Base-by-base conservation (phyloP, 2,329 filamentous ascomycete genomes). In the Calcarisporium arbuscula region DNA sequence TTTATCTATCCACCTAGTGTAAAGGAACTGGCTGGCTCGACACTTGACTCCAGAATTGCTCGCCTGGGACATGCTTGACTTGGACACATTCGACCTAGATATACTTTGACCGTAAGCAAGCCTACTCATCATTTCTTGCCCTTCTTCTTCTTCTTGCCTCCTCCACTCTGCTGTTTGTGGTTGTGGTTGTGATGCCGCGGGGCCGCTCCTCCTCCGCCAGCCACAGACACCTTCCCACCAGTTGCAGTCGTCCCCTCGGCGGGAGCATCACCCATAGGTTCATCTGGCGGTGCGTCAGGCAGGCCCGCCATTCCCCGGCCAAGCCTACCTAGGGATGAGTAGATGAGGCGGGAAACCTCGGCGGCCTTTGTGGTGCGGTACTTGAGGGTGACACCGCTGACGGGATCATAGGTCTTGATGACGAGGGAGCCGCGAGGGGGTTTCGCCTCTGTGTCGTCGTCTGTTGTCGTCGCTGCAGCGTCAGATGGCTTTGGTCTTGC, bases 291-390 rank as follows among this genome's bases (percentile, higher is more conserved):
- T 18, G 54, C 51, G 14, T 60, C 61, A 34, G 67, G 64, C 46
- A 81, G 53, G 21, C 70, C 76, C 11, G 74, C 76, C 68, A 84
- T 81, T 38, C 70, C 74, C 35, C 79, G 72, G n/a, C 82, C 86
- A 46, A 95, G 61, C 38, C 76, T 73, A 1, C 87, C 88, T 43
- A 98, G 60, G 28, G 81, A 77, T 33, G 78, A 76, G 41, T 54
- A 47, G 38, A 98, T 76, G 50, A 98, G 64, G 19, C 92, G 72
- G 17, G 83, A 82, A 8, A 98, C 88, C 63, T 96, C 90, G 15
- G 86, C 85, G 15, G 84, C 86, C 62, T 95, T 94, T 55, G 82
- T 82, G 22, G 92, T 98, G 56, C 77, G 74, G 69, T 95, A 96
- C 64, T 95, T 94, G 43, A 98, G 72, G 41, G 82, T 82, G 38